Evolutionary conservation across 176 grass and related monocot species (phyloP), one percentile per base, ranked within the genome.

Genomic region (Themeda triandra): DNA sequence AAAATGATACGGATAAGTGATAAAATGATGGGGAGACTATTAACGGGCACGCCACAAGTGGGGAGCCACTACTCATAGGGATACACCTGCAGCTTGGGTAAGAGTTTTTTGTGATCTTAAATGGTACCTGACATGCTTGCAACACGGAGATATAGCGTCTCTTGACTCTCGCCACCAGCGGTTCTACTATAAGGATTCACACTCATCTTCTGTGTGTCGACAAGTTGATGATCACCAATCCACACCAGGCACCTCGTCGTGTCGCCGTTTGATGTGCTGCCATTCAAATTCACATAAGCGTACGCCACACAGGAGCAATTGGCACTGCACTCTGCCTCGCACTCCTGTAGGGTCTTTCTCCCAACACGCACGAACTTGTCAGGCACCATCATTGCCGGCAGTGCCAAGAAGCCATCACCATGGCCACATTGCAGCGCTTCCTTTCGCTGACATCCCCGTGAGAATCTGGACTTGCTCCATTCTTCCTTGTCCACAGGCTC

Each of bases 281-380:
- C 63, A 17, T 58, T 86, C 31, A 80, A 30, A 4, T 63, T 40
- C 5, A 10, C 56, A 53, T 86, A 86, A 37, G 92, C 82, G 44
- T 94, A 94, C 1, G 89, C 92, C 42, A 80, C 33, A 35, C 86
- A 91, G 0, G 92, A 91, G 77, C 92, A 94, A 54, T 94, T 84
- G 29, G 35, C 51, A 10, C 33, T 59, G 75, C 88, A 94, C 82
- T 81, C 1, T 3, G 45, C 63, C 23, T 45, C 32, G 23, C 80
- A 87, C 51, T 72, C 60, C 28, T 86, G 42, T 2, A 86, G 33
- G n/a, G 49, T 91, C 44, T 67, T 68, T 29, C 59, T 86, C 56
- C 77, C 53, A 15, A 85, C n/a, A 1, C 29, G 41, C 59, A 66
- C 0, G 4, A 78, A 85, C 4, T 60, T 69, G 64, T 85, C 74